These are phyloP conservation scores for Vachellia pachyceras DNA, from an alignment of 306 rosid species.

Conservation along the genomic window DNA sequence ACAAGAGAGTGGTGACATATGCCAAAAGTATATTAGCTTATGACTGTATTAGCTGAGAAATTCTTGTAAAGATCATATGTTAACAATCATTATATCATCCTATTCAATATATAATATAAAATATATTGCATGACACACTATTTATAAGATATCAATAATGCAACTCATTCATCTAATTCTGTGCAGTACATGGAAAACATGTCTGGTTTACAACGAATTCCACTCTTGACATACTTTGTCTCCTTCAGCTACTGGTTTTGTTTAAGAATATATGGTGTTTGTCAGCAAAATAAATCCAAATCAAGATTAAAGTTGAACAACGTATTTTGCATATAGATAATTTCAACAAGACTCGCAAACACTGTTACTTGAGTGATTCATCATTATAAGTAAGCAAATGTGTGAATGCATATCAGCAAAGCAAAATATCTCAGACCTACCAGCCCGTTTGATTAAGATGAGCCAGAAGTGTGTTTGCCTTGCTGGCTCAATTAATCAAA, in stretches of 20 bases:
- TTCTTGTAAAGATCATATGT: not conserved
- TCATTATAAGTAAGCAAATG: constrained; percentile 14
- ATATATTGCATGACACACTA: not conserved
- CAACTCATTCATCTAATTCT: not conserved
- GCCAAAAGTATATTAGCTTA: constrained; percentile 6
- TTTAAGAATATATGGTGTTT: not conserved
- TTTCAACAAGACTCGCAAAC: not conserved
- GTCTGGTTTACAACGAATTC: not conserved
- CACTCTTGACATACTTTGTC: not conserved
- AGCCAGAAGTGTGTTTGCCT: constrained; percentile 5
- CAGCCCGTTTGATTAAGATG: not conserved
- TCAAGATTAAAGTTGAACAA: constrained; percentile 6
- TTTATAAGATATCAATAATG: not conserved
- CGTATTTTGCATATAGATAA: not conserved
- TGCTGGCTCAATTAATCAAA: constrained; percentile 6
- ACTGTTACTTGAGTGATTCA: not conserved
- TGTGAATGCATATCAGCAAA: not conserved
- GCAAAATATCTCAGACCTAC: not conserved
- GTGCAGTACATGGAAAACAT: not conserved
- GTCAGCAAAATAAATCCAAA: constrained; percentile 21
- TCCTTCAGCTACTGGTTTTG: not conserved
- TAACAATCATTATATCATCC: not conserved
- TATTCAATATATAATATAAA: not conserved
- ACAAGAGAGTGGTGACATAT: not conserved
- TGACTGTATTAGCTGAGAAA: not conserved